These are phyloP conservation scores for Linnemannia hyalina DNA, from an alignment of 192 early-diverging fungal species.

Conservation along the genomic window DNA sequence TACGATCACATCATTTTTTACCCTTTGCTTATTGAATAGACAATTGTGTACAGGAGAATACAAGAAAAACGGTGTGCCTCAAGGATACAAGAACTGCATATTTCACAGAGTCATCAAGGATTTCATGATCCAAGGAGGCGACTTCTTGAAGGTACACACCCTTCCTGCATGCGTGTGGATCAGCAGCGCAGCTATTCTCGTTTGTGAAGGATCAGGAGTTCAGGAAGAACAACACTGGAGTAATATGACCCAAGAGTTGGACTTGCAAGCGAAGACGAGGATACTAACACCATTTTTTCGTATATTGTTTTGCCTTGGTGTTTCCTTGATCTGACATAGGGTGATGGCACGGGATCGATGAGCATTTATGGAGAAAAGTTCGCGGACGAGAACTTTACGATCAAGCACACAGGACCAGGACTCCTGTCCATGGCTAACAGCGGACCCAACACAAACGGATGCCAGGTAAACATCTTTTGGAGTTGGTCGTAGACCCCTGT, in stretches of 20 bases:
- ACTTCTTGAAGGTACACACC: conserved; percentile 80
- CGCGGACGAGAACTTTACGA: conserved; percentile 87
- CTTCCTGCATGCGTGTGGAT: neutral
- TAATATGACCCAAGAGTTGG: too few relatives aligned
- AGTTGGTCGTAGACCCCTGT: too few relatives aligned
- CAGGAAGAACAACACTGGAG: too few relatives aligned
- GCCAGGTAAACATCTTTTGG: conserved; percentile 66
- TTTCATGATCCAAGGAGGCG: conserved; percentile 95
- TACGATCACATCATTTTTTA: neutral
- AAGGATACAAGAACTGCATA: conserved; percentile 86
- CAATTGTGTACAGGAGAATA: conserved; percentile 95
- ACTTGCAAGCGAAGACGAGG: too few relatives aligned
- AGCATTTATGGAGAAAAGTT: conserved; percentile 89
- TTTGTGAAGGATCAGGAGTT: too few relatives aligned
- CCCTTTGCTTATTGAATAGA: conserved; percentile 51
- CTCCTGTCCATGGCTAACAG: conserved; percentile 88
- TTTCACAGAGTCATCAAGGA: conserved; percentile 94
- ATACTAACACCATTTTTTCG: conserved; percentile 5
- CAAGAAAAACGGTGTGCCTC: conserved; percentile 82
- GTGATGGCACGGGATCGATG: conserved; percentile 88
- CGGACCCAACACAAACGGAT: conserved; percentile 90
- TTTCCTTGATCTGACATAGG: conserved; percentile 43
- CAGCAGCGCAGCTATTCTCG: neutral
- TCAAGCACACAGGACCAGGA: conserved; percentile 89
- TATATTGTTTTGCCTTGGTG: neutral